These are phyloP conservation scores for Solanum appendiculatum DNA, from an alignment of 257 asterid genomes.

Conservation along the genomic window DNA sequence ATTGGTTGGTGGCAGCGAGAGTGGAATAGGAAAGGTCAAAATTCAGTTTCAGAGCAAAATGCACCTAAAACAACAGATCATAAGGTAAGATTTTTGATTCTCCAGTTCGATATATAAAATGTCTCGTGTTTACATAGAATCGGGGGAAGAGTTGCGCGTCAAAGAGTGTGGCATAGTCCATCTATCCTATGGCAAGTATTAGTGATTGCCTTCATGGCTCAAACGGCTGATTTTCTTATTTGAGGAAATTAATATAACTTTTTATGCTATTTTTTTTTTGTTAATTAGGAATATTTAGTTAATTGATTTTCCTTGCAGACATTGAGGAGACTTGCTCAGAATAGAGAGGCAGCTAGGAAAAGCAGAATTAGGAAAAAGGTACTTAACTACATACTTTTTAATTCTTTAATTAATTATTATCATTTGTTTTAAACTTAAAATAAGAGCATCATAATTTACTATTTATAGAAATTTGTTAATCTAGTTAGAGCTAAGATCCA, in stretches of 20 bases:
- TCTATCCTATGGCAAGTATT: background rate
- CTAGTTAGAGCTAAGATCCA: background rate
- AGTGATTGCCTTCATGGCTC: background rate
- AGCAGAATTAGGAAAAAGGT: conserved; percentile 90
- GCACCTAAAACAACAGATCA: conserved; percentile 79
- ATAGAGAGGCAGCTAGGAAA: conserved; percentile 94
- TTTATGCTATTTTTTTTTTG: background rate
- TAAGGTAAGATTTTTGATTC: conserved; percentile 34
- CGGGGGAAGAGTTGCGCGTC: rapidly evolving
- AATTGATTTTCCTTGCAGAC: conserved; percentile 29
- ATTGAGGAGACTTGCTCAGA: conserved; percentile 90
- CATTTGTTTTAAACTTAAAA: background rate
- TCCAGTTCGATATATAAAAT: rapidly evolving
- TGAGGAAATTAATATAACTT: background rate
- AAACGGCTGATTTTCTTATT: background rate
- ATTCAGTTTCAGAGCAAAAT: conserved; percentile 62
- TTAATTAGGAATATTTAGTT: background rate
- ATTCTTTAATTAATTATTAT: background rate
- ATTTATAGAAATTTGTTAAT: background rate
- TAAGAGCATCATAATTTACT: background rate
- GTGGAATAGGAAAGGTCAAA: conserved; percentile 64
- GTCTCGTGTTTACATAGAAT: background rate
- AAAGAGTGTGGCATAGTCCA: background rate
- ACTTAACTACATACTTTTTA: background rate
- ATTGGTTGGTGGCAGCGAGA: conserved; percentile 50